These are phyloP conservation scores for Hypoxylon sp. DNA, from an alignment of 2,329 filamentous ascomycete species.

Conservation along the genomic window DNA sequence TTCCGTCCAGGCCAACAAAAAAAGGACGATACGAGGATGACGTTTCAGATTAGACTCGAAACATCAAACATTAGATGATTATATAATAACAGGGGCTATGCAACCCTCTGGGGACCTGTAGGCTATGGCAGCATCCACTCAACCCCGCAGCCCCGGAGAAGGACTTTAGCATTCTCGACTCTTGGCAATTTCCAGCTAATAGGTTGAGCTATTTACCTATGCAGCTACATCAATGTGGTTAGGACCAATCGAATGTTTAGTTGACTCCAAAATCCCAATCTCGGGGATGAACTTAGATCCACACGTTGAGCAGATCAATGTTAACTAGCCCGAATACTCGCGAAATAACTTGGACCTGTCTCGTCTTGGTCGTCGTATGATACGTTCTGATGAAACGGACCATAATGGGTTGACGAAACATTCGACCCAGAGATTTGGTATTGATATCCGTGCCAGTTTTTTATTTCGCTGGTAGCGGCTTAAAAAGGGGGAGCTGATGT, in stretches of 20 bases:
- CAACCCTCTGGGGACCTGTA: neutral
- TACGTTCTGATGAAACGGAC: constrained; percentile 19
- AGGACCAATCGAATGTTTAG: neutral
- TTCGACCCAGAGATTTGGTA: constrained; percentile 6
- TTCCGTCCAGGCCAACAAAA: too few species aligned
- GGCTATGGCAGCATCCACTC: neutral
- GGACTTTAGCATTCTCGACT: too few species aligned
- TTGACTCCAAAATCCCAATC: too few species aligned
- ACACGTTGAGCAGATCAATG: neutral
- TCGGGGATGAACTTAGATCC: constrained; percentile 5
- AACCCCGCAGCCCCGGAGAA: too few species aligned
- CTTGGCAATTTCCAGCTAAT: too few species aligned
- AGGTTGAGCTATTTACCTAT: neutral
- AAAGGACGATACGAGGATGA: too few species aligned
- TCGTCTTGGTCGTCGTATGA: constrained; percentile 23
- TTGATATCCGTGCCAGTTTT: constrained; percentile 6
- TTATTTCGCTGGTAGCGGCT: neutral
- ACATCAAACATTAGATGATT: constrained; percentile 20
- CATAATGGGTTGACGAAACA: constrained; percentile 23
- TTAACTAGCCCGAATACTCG: neutral
- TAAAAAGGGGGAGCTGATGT: neutral
- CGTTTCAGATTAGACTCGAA: constrained; percentile 27
- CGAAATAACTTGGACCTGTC: neutral
- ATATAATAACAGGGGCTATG: constrained; percentile 15
- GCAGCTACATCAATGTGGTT: neutral